phyloP scores from a whole-genome alignment of 305 asterid species.

The Solanum aculeatissimum region DNA sequence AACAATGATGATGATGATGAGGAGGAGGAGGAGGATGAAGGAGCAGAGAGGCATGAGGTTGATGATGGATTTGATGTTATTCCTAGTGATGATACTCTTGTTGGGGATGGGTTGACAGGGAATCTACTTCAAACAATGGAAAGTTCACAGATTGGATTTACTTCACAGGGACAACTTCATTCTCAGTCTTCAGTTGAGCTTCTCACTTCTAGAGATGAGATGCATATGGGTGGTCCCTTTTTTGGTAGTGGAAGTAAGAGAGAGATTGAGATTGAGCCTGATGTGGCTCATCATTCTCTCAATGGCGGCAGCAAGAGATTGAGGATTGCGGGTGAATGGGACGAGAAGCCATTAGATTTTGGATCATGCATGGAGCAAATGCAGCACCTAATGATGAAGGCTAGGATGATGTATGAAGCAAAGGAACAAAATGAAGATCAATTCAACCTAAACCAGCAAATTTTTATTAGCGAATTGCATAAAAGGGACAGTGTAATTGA shows the following conservation, averaged over 20 bases:
- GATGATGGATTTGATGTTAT: constrained; percentile 27
- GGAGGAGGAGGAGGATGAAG: constrained; percentile 18
- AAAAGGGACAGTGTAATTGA: constrained; percentile 50
- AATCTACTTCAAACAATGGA: constrained; percentile 52
- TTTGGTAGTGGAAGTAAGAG: constrained; percentile 42
- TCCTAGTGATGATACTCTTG: constrained; percentile 25
- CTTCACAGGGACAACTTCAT: constrained; percentile 37
- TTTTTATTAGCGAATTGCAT: constrained; percentile 45
- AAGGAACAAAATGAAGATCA: constrained; percentile 33
- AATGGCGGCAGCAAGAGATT: constrained; percentile 36
- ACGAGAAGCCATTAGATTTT: constrained; percentile 35
- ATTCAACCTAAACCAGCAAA: constrained; percentile 29
- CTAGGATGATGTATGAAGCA: constrained; percentile 28
- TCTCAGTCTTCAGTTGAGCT: constrained; percentile 28
- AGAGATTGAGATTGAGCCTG: constrained; percentile 40
- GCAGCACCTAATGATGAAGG: constrained; percentile 28
- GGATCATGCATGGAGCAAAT: constrained; percentile 46
- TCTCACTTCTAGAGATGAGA: constrained; percentile 15
- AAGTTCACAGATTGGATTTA: constrained; percentile 26
- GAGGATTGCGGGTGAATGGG: constrained; percentile 47
- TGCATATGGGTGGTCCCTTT: constrained; percentile 27
- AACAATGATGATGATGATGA: constrained; percentile 1
- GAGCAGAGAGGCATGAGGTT: constrained; percentile 15
- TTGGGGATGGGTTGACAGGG: constrained; percentile 46
- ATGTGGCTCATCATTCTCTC: constrained; percentile 18